phyloP scores from a whole-genome alignment of 805 yeast genomes.

The Scheffersomyces lignosus region DNA sequence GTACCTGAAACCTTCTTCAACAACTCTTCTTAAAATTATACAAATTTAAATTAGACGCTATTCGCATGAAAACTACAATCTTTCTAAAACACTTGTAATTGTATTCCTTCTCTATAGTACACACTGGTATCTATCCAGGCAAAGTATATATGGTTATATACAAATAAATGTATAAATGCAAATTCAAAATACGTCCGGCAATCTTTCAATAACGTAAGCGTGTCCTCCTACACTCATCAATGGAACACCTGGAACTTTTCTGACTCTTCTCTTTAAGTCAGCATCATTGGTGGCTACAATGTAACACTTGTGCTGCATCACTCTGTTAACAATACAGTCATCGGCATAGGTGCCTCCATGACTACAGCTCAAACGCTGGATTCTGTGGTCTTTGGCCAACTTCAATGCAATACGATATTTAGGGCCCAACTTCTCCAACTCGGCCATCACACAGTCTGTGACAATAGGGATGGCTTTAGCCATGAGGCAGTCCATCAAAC shows the following conservation, averaged over 20 bases:
- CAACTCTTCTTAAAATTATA: no score
- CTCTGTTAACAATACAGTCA: constrained; percentile 92
- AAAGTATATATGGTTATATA: no score
- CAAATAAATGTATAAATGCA: no score
- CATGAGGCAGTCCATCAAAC: constrained; percentile 92
- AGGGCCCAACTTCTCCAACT: constrained; percentile 93
- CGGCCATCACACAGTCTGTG: constrained; percentile 98
- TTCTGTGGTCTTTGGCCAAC: constrained; percentile 91
- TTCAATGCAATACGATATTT: constrained; percentile 90
- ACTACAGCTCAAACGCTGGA: constrained; percentile 80
- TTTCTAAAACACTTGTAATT: no score
- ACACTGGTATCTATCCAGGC: background rate
- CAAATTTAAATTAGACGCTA: no score
- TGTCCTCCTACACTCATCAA: constrained; percentile 95
- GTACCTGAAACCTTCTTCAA: no score
- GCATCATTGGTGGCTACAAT: constrained; percentile 99
- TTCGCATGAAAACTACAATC: no score
- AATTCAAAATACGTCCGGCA: constrained; percentile 88
- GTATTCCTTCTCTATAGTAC: background rate
- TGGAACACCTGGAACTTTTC: constrained; percentile 98
- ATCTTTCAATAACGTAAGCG: constrained; percentile 86
- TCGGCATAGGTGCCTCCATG: constrained; percentile 98
- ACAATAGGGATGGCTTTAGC: constrained; percentile 95
- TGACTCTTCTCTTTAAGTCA: constrained; percentile 86
- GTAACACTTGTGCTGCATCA: constrained; percentile 93